Percentiles rank a stretch among this genome's conserved stretches.
Evolutionary conservation across 257 asterid species (phyloP).

Genomic region (Catharanthus roseus): DNA sequence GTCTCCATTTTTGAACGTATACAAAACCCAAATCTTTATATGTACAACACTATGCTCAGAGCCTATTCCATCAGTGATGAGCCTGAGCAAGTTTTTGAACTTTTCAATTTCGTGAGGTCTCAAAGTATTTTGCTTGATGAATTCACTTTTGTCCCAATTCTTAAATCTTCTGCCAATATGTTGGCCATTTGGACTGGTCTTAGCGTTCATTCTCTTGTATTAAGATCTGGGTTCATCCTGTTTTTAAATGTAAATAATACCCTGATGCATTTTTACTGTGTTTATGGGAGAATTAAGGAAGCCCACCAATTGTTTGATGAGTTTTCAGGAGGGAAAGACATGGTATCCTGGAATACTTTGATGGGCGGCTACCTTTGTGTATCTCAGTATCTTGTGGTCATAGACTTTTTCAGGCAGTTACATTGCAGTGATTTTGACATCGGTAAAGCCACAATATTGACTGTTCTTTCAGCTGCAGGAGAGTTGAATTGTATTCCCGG

Average conservation of each 20-base stretch:
- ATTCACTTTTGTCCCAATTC: conserved; percentile 40
- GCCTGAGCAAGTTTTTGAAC: conserved; percentile 28
- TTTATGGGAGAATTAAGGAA: conserved; percentile 33
- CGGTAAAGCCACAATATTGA: conserved; percentile 34
- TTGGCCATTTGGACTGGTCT: conserved; percentile 32
- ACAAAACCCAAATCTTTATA: conserved; percentile 46
- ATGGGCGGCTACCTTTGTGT: conserved; percentile 57
- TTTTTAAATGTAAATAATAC: conserved; percentile 46
- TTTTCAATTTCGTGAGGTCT: conserved; percentile 50
- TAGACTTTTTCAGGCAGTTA: conserved; percentile 37
- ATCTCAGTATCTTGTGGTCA: conserved; percentile 22
- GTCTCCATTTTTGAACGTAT: conserved; percentile 40
- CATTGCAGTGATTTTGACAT: conserved; percentile 14
- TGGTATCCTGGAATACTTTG: conserved; percentile 52
- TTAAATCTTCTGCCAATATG: conserved; percentile 44
- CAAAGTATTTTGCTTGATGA: conserved; percentile 36
- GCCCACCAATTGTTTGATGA: conserved; percentile 63
- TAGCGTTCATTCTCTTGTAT: conserved; percentile 35
- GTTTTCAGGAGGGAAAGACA: conserved; percentile 29
- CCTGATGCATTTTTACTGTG: conserved; percentile 49
- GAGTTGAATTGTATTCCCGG: conserved; percentile 15
- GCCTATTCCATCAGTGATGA: conserved; percentile 39
- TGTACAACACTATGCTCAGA: conserved; percentile 52
- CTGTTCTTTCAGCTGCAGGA: conserved; percentile 36
- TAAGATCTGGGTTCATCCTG: conserved; percentile 44